phyloP scores from a whole-genome alignment of 73 alveolate species.

The Tetrahymena malaccensis region DNA sequence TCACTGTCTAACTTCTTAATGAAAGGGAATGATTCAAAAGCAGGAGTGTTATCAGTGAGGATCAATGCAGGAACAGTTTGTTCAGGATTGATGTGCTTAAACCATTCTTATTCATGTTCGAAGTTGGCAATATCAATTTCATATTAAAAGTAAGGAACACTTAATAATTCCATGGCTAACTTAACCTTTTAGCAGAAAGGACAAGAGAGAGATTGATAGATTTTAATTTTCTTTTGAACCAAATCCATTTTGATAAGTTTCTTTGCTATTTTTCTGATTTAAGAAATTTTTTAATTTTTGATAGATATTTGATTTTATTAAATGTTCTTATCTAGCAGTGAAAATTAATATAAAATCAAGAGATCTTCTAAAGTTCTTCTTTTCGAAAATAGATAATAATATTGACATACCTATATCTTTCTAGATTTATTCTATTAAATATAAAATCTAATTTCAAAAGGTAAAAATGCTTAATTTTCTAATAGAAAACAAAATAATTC shows the following conservation, averaged over 20 bases:
- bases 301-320: background rate
- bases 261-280: background rate
- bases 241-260: background rate
- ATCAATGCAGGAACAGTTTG: background rate
- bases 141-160: background rate
- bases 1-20: background rate
- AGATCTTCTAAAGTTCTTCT: background rate
- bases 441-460: too few species aligned
- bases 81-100: background rate
- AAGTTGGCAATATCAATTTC: background rate
- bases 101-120: background rate
- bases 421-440: background rate
- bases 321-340: background rate
- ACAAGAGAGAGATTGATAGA: background rate
- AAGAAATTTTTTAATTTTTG: background rate
- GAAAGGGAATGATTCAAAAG: background rate
- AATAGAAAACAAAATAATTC: background rate
- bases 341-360: background rate
- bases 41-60: background rate
- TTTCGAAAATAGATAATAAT: too few species aligned
- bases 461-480: background rate
- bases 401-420: background rate
- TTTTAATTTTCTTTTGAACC: background rate
- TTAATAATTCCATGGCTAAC: background rate
- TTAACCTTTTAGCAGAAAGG: background rate